These are phyloP conservation scores for Ligustrum vulgare DNA, from an alignment of 257 asterid genomes.

Conservation along the genomic window DNA sequence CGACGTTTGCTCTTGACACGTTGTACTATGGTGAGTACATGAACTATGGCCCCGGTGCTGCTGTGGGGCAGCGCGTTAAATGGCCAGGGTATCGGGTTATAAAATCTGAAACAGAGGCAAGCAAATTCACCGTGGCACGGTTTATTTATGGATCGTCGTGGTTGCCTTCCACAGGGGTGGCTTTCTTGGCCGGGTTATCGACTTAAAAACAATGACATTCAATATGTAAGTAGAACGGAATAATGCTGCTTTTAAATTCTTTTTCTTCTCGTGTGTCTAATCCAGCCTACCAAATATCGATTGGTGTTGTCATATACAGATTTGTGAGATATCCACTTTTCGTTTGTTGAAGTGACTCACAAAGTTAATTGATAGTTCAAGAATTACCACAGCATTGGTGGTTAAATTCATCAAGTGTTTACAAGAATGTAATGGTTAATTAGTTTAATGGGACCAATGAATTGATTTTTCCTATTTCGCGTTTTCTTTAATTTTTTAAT, in stretches of 20 bases:
- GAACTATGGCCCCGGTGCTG: conserved; percentile 50
- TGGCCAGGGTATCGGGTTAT: conserved; percentile 55
- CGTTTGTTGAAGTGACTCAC: conserved; percentile 13
- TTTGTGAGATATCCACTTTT: conserved; percentile 9
- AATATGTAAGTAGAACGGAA: background rate
- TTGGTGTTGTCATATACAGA: background rate
- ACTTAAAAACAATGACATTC: conserved; percentile 14
- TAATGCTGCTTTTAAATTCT: background rate
- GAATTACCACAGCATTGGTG: background rate
- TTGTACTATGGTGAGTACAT: conserved; percentile 54
- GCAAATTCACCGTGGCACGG: conserved; percentile 45
- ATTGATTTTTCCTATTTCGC: background rate
- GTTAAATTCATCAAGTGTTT: background rate
- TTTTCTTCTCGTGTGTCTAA: background rate
- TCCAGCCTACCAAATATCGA: background rate
- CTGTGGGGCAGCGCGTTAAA: conserved; percentile 33
- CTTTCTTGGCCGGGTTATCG: conserved; percentile 47
- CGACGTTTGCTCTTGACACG: conserved; percentile 33
- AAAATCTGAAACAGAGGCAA: conserved; percentile 33
- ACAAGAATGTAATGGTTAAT: background rate
- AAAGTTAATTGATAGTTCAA: conserved; percentile 3
- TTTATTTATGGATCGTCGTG: conserved; percentile 49
- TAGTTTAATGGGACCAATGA: background rate
- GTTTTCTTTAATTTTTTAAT: too few relatives aligned
- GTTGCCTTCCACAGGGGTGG: conserved; percentile 60